Conservation (phyloP, 768 basidiomycete species). For the Phaffia tasmanica region DNA sequence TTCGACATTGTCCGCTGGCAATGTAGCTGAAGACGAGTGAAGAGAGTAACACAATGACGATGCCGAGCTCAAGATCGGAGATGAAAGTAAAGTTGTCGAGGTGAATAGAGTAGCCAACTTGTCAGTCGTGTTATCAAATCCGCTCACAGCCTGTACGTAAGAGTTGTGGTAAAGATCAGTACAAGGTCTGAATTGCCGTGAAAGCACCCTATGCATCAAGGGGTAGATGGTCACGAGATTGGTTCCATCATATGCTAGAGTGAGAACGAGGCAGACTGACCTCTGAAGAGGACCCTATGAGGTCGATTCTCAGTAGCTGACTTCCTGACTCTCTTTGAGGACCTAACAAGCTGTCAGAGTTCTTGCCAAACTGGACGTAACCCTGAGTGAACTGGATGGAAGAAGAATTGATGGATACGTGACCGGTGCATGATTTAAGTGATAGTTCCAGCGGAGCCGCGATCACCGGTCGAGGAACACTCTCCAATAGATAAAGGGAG, state of each 20-base stretch:
- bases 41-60: constrained; percentile 69
- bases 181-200: background rate
- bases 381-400: constrained; percentile 51
- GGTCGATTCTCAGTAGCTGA: constrained; percentile 34
- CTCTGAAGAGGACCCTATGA: constrained; percentile 55
- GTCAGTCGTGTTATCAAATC: constrained; percentile 50
- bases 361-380: constrained; percentile 32
- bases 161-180: background rate
- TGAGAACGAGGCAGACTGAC: constrained; percentile 40
- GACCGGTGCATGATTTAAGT: constrained; percentile 30
- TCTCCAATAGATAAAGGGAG: no score
- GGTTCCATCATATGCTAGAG: no score
- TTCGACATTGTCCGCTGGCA: constrained; percentile 42
- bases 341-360: constrained; percentile 28
- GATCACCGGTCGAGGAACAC: constrained; percentile 32
- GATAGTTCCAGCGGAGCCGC: constrained; percentile 31
- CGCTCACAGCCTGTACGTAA: constrained; percentile 31
- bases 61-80: constrained; percentile 57
- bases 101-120: constrained; percentile 42
- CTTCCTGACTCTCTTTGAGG: constrained; percentile 31
- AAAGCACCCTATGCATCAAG: no score
- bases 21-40: constrained; percentile 48
- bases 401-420: constrained; percentile 24
- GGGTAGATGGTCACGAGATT: background rate
- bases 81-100: constrained; percentile 48